A percentile compares a stretch with the other conserved stretches of the same genome.
These are phyloP conservation scores for Tylopilus rubrobrunneus DNA, from an alignment of 768 basidiomycete species.

Conservation along the genomic window DNA sequence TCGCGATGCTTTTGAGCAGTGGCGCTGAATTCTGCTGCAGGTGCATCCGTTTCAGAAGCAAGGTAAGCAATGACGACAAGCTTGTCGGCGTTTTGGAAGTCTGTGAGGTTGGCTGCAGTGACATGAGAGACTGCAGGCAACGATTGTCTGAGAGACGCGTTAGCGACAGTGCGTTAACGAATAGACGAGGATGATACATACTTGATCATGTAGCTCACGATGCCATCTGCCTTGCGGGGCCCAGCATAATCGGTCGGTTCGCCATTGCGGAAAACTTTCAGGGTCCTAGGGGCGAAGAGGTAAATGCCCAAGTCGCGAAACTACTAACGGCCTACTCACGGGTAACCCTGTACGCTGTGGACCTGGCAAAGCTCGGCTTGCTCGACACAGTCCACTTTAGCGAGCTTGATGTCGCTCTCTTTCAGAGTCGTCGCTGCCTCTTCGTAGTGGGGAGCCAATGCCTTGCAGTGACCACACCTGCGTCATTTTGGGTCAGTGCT, in stretches of 20 bases:
- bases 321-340: constrained; percentile 50
- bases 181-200: constrained; percentile 34
- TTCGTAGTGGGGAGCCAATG: constrained; percentile 90
- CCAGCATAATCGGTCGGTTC: constrained; percentile 77
- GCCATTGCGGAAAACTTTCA: constrained; percentile 91
- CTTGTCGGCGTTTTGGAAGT: constrained; percentile 87
- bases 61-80: constrained; percentile 88
- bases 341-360: constrained; percentile 90
- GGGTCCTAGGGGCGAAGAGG: constrained; percentile 41
- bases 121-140: constrained; percentile 90
- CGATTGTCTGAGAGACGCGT: constrained; percentile 59
- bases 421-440: constrained; percentile 92
- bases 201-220: constrained; percentile 96
- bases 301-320: not conserved
- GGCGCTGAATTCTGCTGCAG: constrained; percentile 69
- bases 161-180: not conserved
- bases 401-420: constrained; percentile 83
- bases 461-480: constrained; percentile 96
- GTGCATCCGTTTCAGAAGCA: constrained; percentile 64
- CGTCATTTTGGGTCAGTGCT: not conserved
- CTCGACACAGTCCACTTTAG: constrained; percentile 97
- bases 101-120: constrained; percentile 68
- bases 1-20: constrained; percentile 88
- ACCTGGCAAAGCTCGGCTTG: constrained; percentile 86
- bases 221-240: constrained; percentile 92